phyloP scores from a whole-genome alignment of 1,139 yeast genomes.

The Geotrichum europaeum region DNA sequence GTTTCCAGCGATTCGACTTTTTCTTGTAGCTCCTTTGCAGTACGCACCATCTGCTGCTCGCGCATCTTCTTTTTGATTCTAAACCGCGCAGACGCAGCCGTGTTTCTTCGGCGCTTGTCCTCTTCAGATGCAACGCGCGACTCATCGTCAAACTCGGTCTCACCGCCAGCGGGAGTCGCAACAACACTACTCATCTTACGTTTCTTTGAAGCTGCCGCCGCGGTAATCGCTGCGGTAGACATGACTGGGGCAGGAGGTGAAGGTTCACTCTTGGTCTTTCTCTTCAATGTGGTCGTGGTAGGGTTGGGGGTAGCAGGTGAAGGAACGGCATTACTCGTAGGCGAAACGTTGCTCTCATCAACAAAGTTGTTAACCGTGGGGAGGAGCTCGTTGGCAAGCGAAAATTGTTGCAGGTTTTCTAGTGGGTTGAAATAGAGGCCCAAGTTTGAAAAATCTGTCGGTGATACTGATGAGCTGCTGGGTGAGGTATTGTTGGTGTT shows the following conservation, averaged over 20 bases:
- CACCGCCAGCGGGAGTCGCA: not conserved
- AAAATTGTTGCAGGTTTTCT: conserved; percentile 13
- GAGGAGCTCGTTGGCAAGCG: conserved; percentile 13
- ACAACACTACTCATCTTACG: conserved; percentile 1
- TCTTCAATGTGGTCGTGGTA: conserved; percentile 1
- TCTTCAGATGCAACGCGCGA: conserved; percentile 34
- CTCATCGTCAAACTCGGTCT: not conserved
- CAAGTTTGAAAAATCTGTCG: not conserved
- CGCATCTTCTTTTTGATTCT: conserved; percentile 73
- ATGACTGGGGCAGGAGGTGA: not conserved
- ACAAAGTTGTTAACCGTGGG: conserved; percentile 5
- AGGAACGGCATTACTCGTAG: not conserved
- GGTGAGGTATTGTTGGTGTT: not conserved
- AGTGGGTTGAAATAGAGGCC: conserved; percentile 7
- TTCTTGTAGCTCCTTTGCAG: conserved; percentile 56
- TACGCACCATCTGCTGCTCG: conserved; percentile 77
- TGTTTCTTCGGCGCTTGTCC: conserved; percentile 66
- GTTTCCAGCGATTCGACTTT: conserved; percentile 54
- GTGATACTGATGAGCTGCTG: not conserved
- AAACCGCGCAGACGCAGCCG: conserved; percentile 77
- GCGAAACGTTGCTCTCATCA: not conserved
- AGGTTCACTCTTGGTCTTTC: not conserved
- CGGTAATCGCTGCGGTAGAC: not conserved
- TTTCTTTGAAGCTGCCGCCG: not conserved
- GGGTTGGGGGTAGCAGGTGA: conserved; percentile 2